These are phyloP conservation scores for Asclepias syriaca DNA, from an alignment of 257 asterid genomes.

Conservation along the genomic window DNA sequence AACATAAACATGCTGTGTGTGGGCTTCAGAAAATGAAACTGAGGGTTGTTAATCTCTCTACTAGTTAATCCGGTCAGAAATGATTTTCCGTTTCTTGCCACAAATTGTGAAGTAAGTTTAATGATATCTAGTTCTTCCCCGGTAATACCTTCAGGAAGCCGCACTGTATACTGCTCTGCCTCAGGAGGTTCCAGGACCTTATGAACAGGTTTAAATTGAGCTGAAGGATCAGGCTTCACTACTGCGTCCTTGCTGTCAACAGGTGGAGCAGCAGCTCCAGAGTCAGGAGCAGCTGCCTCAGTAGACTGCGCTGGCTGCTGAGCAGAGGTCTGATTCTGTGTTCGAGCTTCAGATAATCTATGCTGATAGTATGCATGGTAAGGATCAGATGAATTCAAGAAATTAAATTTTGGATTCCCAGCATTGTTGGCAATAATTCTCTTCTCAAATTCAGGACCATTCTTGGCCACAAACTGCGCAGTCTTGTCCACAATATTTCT, in stretches of 20 bases:
- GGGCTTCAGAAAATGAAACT: constrained; percentile 85
- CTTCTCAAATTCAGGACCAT: constrained; percentile 82
- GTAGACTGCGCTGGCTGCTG: constrained; percentile 28
- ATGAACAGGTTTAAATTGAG: constrained; percentile 52
- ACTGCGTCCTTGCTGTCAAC: constrained; percentile 43
- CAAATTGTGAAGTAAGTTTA: constrained; percentile 94
- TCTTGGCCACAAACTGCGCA: constrained; percentile 79
- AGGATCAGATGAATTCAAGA: constrained; percentile 75
- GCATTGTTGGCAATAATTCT: constrained; percentile 72
- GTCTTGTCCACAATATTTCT: constrained; percentile 83
- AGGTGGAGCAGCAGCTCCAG: constrained; percentile 29
- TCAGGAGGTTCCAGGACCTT: constrained; percentile 94
- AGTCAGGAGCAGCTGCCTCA: constrained; percentile 39
- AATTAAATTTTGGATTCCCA: constrained; percentile 78
- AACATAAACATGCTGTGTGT: constrained; percentile 97
- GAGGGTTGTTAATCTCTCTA: constrained; percentile 81
- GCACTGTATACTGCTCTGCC: constrained; percentile 83
- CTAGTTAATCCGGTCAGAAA: constrained; percentile 86
- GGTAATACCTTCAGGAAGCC: constrained; percentile 89
- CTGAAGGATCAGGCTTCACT: constrained; percentile 63
- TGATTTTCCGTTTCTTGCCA: constrained; percentile 84
- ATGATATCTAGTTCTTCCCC: constrained; percentile 93
- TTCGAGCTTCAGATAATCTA: constrained; percentile 72
- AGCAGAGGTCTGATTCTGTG: constrained; percentile 55
- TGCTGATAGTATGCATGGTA: constrained; percentile 92